Evolutionary conservation across 352 stramenopile species (phyloP), one percentile per base, ranked within the genome.

Genomic region (Phytophthora cajani): DNA sequence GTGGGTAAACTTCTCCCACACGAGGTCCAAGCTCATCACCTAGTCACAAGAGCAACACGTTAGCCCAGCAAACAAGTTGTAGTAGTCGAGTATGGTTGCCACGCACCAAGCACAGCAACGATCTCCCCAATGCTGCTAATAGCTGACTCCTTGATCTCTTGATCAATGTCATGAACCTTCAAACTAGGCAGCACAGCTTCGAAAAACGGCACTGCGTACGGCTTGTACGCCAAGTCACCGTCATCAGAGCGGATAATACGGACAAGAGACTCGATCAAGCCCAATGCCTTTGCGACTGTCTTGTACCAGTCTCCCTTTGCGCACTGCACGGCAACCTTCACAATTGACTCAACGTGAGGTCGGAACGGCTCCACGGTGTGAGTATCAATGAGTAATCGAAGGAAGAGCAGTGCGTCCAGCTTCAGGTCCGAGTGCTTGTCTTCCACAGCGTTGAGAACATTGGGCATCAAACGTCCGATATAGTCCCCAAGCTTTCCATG

Each of bases 251-350:
- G 84, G 44, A 98, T 84, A 16, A 98, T 87, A 27, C 65, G 67
- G 25, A 98, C 95, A 59, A 99, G 80, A 30, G 90, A 94, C 52
- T 95, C 87, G 53, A 99, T 92, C n/a, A 99, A 73, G 36, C 91
- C 84, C 58, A 99, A 77, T 3, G 96, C 89, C 75, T 99, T 98
- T 21, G 96, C 91, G 32, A 99, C 98, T 5, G 98, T 97, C 85
- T 99, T 99, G 86, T 99, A 99, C 97, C 98, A 99, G 58, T 99
- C 97, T 55, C 98, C 97, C 55, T 93, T 82, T 1, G 98, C 95
- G 53, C 89, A 94, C 33, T 89, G 80, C 16, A 97, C 92, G 21
- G 98, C 85, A 51, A 98, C 81, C 10, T 85, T 78, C 5, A 99
- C 85, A 2, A 99, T 75, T 10, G 87, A 74, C 23, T 76, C 53